phyloP scores from a whole-genome alignment of 768 basidiomycete genomes.

The Hygrocybe punicea region DNA sequence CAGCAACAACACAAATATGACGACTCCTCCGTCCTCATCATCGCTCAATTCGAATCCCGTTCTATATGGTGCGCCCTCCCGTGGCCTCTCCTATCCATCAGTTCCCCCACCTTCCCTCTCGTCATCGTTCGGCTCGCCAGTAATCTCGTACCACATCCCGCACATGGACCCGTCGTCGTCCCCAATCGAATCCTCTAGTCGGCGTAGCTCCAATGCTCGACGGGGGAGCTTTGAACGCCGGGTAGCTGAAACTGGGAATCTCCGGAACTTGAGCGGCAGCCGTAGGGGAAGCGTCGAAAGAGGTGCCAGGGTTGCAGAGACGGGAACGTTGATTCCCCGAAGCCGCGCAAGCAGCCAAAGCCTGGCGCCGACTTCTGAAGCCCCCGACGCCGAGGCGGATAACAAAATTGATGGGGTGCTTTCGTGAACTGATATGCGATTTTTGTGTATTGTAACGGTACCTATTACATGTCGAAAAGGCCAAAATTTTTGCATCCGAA shows the following conservation, averaged over 20 bases:
- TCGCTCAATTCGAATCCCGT: constrained; percentile 46
- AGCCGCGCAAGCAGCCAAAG: constrained; percentile 49
- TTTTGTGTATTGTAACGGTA: neutral
- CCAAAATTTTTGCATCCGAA: too few species aligned
- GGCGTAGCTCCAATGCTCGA: constrained; percentile 48
- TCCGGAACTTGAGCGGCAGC: constrained; percentile 39
- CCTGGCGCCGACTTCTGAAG: constrained; percentile 33
- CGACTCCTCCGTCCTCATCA: constrained; percentile 69
- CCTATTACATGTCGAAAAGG: neutral
- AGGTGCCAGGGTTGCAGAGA: constrained; percentile 68
- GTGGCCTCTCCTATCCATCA: constrained; percentile 68
- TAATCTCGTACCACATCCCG: constrained; percentile 45
- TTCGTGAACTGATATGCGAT: neutral
- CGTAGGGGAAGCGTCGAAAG: constrained; percentile 59
- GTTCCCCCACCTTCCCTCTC: constrained; percentile 82
- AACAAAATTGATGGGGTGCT: constrained; percentile 6
- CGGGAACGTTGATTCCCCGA: constrained; percentile 51
- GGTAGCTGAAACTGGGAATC: constrained; percentile 32
- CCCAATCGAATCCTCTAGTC: constrained; percentile 52
- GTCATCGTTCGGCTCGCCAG: constrained; percentile 73
- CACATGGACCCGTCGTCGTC: constrained; percentile 49
- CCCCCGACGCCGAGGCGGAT: constrained; percentile 21
- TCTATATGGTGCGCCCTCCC: constrained; percentile 32
- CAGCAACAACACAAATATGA: constrained; percentile 60
- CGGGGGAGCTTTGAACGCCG: constrained; percentile 36